A percentile compares a stretch with the other conserved stretches of the same genome.
These are phyloP conservation scores for Backusella morwellensis DNA, from an alignment of 192 early-diverging fungal genomes.

Conservation along the genomic window DNA sequence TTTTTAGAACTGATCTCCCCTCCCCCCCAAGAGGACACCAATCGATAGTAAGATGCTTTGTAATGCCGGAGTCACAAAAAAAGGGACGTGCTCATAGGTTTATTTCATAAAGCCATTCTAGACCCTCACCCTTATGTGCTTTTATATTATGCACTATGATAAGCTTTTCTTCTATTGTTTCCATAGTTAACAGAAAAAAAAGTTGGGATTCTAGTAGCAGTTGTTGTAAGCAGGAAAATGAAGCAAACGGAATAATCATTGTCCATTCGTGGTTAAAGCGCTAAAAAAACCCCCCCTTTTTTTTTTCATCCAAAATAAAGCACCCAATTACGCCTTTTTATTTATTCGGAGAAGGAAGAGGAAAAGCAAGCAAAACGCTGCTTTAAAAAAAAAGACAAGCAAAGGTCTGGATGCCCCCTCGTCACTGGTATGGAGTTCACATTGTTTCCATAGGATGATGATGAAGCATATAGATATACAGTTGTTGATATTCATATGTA, in stretches of 20 bases:
- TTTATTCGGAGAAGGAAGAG: neutral
- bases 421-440: no score
- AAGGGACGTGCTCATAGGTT: neutral
- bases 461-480: no score
- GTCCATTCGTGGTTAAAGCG: neutral
- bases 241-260: no score
- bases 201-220: neutral
- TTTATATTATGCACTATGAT: neutral
- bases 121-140: no score
- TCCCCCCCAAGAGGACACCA: no score
- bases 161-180: neutral
- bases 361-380: neutral
- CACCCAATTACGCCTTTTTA: neutral
- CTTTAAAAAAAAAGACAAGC: neutral
- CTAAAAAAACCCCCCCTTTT: neutral
- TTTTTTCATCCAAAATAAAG: neutral
- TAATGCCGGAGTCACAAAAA: no score
- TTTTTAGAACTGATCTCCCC: no score
- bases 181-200: no score
- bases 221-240: no score
- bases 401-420: neutral
- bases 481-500: no score
- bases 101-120: neutral
- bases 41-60: no score
- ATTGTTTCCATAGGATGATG: no score